Percentiles rank a stretch among this genome's conserved stretches.
phyloP scores from a whole-genome alignment of 495 filamentous ascomycete species.

The Penicillium desertorum region DNA sequence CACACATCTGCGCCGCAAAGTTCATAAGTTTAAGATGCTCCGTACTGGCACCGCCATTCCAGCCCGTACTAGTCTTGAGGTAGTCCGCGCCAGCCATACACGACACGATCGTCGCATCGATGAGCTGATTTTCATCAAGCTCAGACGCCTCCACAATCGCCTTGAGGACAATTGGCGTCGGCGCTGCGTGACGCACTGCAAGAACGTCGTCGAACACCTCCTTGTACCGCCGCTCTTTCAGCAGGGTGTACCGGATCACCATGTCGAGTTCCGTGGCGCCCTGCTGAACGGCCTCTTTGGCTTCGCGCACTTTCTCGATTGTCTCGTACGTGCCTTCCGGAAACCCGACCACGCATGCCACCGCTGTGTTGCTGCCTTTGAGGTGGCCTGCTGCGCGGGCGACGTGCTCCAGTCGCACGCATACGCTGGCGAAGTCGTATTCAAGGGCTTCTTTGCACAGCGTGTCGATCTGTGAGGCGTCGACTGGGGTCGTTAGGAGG shows the following conservation, averaged over 20 bases:
- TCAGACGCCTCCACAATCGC: conserved; percentile 67
- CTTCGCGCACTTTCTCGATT: conserved; percentile 54
- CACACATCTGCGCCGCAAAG: conserved; percentile 38
- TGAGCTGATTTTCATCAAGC: conserved; percentile 53
- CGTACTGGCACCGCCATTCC: conserved; percentile 59
- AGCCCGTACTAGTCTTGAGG: conserved; percentile 71
- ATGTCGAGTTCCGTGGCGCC: conserved; percentile 68
- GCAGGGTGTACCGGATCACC: conserved; percentile 59
- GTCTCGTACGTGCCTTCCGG: conserved; percentile 61
- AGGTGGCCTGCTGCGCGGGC: conserved; percentile 53
- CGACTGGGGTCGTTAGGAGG: conserved; percentile 56
- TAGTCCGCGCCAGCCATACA: conserved; percentile 62
- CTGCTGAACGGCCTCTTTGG: conserved; percentile 52
- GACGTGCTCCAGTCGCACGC: conserved; percentile 57
- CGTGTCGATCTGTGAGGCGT: conserved; percentile 53
- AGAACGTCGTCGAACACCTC: conserved; percentile 58
- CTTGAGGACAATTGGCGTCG: conserved; percentile 53
- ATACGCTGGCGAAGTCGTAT: conserved; percentile 61
- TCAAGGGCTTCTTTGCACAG: conserved; percentile 62
- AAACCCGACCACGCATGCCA: conserved; percentile 68
- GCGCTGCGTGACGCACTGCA: conserved; percentile 53
- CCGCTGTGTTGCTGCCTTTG: conserved; percentile 42
- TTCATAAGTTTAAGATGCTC: conserved; percentile 61
- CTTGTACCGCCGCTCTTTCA: conserved; percentile 51
- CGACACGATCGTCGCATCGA: conserved; percentile 58